These are phyloP conservation scores for Globisporangium abappressorium DNA, from an alignment of 352 stramenopile genomes.

Conservation along the genomic window DNA sequence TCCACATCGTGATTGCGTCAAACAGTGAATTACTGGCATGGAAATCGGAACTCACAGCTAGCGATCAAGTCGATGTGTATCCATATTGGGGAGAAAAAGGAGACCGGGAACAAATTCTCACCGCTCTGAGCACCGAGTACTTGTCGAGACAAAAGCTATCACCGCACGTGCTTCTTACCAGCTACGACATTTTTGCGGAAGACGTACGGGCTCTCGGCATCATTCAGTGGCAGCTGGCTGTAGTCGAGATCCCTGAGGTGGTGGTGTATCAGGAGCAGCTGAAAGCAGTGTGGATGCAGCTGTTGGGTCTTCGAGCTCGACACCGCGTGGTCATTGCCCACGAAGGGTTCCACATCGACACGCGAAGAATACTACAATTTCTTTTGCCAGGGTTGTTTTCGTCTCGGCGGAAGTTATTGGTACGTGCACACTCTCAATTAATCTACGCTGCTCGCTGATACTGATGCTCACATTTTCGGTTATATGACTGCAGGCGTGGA, in stretches of 20 bases:
- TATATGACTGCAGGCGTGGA: conserved; percentile 46
- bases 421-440: conserved; percentile 25
- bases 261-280: conserved; percentile 21
- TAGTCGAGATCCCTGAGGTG: conserved; percentile 41
- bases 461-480: neutral
- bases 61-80: conserved; percentile 32
- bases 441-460: neutral
- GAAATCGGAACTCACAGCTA: conserved; percentile 30
- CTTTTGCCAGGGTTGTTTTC: conserved; percentile 59
- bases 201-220: conserved; percentile 35
- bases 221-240: conserved; percentile 42
- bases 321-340: conserved; percentile 58
- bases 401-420: conserved; percentile 70
- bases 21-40: conserved; percentile 35
- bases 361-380: conserved; percentile 63
- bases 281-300: conserved; percentile 38
- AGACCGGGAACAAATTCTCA: conserved; percentile 39
- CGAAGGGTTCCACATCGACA: conserved; percentile 35
- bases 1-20: conserved; percentile 49
- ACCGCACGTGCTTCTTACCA: conserved; percentile 55
- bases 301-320: conserved; percentile 59
- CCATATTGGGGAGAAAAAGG: conserved; percentile 50
- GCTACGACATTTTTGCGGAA: conserved; percentile 54
- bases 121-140: conserved; percentile 35
- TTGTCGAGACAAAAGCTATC: conserved; percentile 24